These are phyloP conservation scores for Cornus florida DNA, from an alignment of 148 eudicot species.

Conservation along the genomic window DNA sequence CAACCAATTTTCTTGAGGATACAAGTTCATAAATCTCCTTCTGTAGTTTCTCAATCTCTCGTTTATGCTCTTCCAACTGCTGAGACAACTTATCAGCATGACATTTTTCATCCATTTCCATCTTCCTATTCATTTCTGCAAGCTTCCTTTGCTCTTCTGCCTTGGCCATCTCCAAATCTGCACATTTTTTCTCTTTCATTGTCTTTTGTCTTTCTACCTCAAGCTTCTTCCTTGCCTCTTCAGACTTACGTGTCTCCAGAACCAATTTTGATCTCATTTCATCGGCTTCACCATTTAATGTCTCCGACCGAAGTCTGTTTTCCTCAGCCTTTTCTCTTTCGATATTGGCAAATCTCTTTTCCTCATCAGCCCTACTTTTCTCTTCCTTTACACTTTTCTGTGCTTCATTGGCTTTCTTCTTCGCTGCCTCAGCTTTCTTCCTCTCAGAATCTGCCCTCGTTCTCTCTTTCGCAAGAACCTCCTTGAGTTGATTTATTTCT, in stretches of 20 bases:
- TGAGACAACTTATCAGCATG: constrained; percentile 45
- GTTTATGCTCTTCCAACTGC: constrained; percentile 34
- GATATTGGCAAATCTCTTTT: constrained; percentile 37
- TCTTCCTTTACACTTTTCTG: constrained; percentile 39
- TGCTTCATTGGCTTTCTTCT: constrained; percentile 46
- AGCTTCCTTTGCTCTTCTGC: constrained; percentile 38
- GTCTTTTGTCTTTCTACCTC: constrained; percentile 41
- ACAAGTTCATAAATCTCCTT: constrained; percentile 24
- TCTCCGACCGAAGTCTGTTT: constrained; percentile 36
- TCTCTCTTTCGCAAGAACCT: constrained; percentile 41
- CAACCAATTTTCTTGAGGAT: constrained; percentile 11
- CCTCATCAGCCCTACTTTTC: constrained; percentile 50
- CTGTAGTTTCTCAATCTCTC: constrained; percentile 31
- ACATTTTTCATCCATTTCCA: constrained; percentile 36
- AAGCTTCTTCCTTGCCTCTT: constrained; percentile 42
- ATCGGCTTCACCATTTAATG: constrained; percentile 41
- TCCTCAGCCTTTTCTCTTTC: constrained; percentile 49
- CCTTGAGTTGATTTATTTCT: constrained; percentile 43
- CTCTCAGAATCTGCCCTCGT: constrained; percentile 36
- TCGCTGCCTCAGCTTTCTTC: constrained; percentile 50
- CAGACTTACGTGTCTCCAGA: constrained; percentile 34
- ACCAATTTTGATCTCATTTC: constrained; percentile 34
- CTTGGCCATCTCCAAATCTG: constrained; percentile 32
- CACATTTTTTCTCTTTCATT: constrained; percentile 20
- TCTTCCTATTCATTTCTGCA: constrained; percentile 42